Evolutionary conservation across 345 rosid genomes (phyloP), one percentile per base, ranked within the genome.

Genomic region (Euphorbia tirucalli): DNA sequence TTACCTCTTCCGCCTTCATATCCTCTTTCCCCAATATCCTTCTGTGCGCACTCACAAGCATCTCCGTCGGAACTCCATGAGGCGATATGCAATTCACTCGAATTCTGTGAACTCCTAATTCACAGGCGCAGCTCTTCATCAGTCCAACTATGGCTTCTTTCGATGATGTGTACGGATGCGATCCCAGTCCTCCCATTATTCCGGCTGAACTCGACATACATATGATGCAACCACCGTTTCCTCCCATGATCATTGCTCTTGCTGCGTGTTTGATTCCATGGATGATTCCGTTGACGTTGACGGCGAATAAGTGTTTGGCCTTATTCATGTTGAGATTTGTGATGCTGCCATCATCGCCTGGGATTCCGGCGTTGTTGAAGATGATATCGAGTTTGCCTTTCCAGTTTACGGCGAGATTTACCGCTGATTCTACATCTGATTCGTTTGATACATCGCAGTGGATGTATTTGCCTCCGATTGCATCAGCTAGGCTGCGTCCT

Each of bases 1-100:
- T 65, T 49, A 93, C 92, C 10, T 86, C 88, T 61, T 84, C 86
- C 0, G 79, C 52, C 13, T 43, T 82, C 48, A 85, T n/a, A 19
- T 83, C 83, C 13, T 4, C 81, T 71, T 77, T 83, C 75, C 90
- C 83, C 39, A 85, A 71, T 24, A 71, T 68, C 69, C 61, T 77
- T 35, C 90, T 74, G 59, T 74, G 88, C 4, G 88, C 92, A 31
- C 69, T 61, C 0, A 93, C 79, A 16, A 93, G 89, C 79, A 93
- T 91, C 32, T 90, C 93, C n/a, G 98, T 81, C 24, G 98, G 91
- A 5, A 93, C 95, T 11, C 93, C 96, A n/a, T 93, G 98, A 11
- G 97, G 97, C 4, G 98, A 91, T 48, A 93, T 80, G 84, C 86
- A 86, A 52, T 93, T 91, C 46, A 93, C 97, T 0, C 98, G 79